A percentile compares a stretch with the other conserved stretches of the same genome.
Evolutionary conservation across 2,329 filamentous ascomycete species (phyloP).

Genomic region (Talaromyces sp.): DNA sequence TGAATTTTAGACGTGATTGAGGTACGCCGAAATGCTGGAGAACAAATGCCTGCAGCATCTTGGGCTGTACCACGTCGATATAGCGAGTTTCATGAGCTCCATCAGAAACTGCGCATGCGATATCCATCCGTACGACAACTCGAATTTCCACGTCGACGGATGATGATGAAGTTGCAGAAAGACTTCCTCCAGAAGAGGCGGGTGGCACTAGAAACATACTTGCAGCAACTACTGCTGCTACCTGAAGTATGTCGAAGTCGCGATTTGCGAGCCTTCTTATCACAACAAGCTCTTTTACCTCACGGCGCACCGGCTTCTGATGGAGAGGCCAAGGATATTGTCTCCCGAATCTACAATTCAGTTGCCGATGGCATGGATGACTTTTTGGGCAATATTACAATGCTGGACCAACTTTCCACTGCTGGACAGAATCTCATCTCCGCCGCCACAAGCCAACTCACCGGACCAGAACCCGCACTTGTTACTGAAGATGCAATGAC

Average conservation of each 20-base stretch:
- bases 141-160: constrained; percentile 85
- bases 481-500: constrained; percentile 50
- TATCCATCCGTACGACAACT: constrained; percentile 86
- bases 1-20: constrained; percentile 70
- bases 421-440: constrained; percentile 80
- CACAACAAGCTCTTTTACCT: constrained; percentile 75
- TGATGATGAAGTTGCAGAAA: constrained; percentile 94
- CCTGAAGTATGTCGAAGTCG: constrained; percentile 93
- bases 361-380: constrained; percentile 98
- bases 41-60: constrained; percentile 93
- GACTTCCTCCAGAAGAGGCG: constrained; percentile 92
- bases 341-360: constrained; percentile 91
- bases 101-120: constrained; percentile 78
- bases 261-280: constrained; percentile 88
- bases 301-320: constrained; percentile 62
- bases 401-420: constrained; percentile 88
- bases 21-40: constrained; percentile 83
- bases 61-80: constrained; percentile 93
- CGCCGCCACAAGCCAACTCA: constrained; percentile 53
- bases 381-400: constrained; percentile 91
- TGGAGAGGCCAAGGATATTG: constrained; percentile 74
- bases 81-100: constrained; percentile 93
- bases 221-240: constrained; percentile 75
- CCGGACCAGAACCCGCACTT: constrained; percentile 47
- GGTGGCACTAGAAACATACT: constrained; percentile 77